Percentiles rank a stretch among this genome's conserved stretches.
phyloP scores from a whole-genome alignment of 169 alveolate genomes.

The Besnoitia besnoiti region DNA sequence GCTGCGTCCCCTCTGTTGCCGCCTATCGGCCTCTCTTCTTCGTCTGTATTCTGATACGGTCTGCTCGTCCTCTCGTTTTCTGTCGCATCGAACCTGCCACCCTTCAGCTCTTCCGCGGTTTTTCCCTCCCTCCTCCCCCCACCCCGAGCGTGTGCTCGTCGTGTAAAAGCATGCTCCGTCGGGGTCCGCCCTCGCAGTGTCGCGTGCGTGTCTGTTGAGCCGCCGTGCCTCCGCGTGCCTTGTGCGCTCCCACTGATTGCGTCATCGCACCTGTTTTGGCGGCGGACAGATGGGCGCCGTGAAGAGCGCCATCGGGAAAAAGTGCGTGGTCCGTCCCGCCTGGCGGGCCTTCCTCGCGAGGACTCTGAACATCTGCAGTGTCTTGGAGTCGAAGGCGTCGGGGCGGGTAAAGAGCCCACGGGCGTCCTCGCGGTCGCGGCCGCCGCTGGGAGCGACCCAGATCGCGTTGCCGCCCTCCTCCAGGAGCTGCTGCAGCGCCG shows the following conservation, averaged over 20 bases:
- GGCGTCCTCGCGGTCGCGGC: conserved; percentile 62
- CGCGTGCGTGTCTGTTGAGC: neutral
- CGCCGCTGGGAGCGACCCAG: conserved; percentile 74
- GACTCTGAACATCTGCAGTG: conserved; percentile 43
- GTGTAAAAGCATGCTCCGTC: too few species aligned
- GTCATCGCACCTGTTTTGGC: conserved; percentile 40
- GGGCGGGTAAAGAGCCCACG: conserved; percentile 53
- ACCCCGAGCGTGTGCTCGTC: too few species aligned
- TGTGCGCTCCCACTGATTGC: neutral
- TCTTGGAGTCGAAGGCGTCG: conserved; percentile 58
- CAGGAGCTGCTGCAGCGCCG: conserved; percentile 60
- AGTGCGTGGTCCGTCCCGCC: conserved; percentile 30
- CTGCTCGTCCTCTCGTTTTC: too few species aligned
- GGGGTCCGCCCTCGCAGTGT: too few species aligned
- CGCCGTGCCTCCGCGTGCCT: neutral
- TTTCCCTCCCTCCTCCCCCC: too few species aligned
- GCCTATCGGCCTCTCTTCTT: too few species aligned
- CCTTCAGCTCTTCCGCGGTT: too few species aligned
- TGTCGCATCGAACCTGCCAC: too few species aligned
- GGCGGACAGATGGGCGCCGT: conserved; percentile 68
- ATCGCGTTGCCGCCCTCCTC: conserved; percentile 45
- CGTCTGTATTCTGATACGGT: too few species aligned
- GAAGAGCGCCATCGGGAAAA: conserved; percentile 64
- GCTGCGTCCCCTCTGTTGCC: too few species aligned
- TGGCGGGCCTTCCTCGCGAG: conserved; percentile 40